Conservation (phyloP, 345 rosid genomes). For the Citrus maxima region DNA sequence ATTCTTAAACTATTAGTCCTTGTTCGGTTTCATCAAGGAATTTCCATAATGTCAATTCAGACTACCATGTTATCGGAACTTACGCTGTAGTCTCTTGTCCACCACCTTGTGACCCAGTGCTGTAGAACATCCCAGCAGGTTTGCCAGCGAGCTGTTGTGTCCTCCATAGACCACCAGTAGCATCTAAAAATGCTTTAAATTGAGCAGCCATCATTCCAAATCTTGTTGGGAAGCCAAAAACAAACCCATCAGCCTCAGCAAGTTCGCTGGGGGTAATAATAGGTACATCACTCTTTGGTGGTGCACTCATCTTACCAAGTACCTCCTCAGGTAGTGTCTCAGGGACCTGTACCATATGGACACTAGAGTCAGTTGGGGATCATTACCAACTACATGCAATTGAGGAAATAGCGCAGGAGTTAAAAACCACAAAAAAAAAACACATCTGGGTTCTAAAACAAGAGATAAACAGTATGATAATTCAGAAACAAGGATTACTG, state of each 20-base stretch:
- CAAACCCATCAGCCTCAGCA: slow-evolving; percentile 86
- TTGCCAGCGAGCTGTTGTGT: slow-evolving; percentile 92
- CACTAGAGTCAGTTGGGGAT: background rate
- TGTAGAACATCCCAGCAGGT: slow-evolving; percentile 93
- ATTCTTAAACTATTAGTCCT: background rate
- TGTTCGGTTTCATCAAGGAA: background rate
- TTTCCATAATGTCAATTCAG: background rate
- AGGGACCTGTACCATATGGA: slow-evolving; percentile 51
- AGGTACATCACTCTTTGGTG: slow-evolving; percentile 81
- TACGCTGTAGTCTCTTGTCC: slow-evolving; percentile 99
- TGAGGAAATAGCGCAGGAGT: background rate
- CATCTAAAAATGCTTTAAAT: slow-evolving; percentile 90
- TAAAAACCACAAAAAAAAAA: background rate
- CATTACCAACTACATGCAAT: background rate
- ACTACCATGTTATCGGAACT: slow-evolving; percentile 22
- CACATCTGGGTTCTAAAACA: background rate
- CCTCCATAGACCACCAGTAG: slow-evolving; percentile 95
- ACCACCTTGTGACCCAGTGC: slow-evolving; percentile 99
- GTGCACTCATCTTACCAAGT: slow-evolving; percentile 87
- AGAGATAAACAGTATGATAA: background rate
- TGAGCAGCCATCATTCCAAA: slow-evolving; percentile 99
- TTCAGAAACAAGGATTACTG: background rate
- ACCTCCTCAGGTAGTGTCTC: slow-evolving; percentile 87
- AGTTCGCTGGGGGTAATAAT: slow-evolving; percentile 68
- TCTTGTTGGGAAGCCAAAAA: slow-evolving; percentile 94